phyloP scores from a whole-genome alignment of 192 early-diverging fungal genomes.

The Coemansia sp. region DNA sequence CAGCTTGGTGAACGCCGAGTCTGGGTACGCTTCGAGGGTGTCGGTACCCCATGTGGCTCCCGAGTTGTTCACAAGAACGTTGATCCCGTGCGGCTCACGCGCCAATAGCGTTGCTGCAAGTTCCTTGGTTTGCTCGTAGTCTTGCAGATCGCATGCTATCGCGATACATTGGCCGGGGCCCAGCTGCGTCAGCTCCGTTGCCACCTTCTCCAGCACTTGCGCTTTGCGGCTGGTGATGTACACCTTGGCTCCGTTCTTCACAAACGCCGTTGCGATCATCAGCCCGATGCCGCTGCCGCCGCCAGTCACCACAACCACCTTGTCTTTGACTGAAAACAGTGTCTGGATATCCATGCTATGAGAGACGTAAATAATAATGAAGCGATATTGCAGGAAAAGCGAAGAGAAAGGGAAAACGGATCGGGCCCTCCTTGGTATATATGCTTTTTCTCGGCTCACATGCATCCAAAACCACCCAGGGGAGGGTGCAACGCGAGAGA shows the following conservation, averaged over 20 bases:
- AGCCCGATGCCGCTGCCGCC: slow-evolving; percentile 61
- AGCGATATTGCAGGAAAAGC: neutral
- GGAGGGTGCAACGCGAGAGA: no score
- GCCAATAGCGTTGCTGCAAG: slow-evolving; percentile 61
- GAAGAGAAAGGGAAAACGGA: neutral
- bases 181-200: slow-evolving; percentile 64
- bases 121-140: slow-evolving; percentile 57
- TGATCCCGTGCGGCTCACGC: slow-evolving; percentile 63
- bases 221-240: slow-evolving; percentile 87
- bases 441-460: neutral
- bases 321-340: slow-evolving; percentile 71
- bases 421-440: neutral
- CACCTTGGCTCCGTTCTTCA: slow-evolving; percentile 87
- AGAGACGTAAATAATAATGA: neutral
- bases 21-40: slow-evolving; percentile 59
- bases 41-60: slow-evolving; percentile 58
- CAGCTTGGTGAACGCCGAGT: slow-evolving; percentile 70
- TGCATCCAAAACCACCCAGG: no score
- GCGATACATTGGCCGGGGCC: slow-evolving; percentile 77
- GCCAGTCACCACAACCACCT: slow-evolving; percentile 83
- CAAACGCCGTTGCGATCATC: slow-evolving; percentile 72
- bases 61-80: slow-evolving; percentile 90
- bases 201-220: slow-evolving; percentile 62
- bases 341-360: slow-evolving; percentile 56
- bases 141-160: slow-evolving; percentile 73